Base-by-base conservation (phyloP, 2,329 filamentous ascomycete genomes). In the Epichloe aotearoae region DNA sequence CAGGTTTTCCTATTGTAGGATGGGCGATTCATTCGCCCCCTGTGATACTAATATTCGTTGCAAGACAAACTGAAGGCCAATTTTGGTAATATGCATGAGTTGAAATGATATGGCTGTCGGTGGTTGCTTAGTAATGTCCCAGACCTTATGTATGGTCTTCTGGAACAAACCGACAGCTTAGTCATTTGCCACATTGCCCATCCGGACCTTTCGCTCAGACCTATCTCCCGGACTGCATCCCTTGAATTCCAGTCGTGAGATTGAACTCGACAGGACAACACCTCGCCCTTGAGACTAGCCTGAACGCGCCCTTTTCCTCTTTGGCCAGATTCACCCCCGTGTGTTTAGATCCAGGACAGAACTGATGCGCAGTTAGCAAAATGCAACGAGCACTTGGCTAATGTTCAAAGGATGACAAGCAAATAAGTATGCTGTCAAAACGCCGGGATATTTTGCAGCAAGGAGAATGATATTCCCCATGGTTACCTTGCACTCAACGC, bases 191-290 rank as follows among this genome's bases (percentile, higher is more conserved):
- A 30, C 26, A 7, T 30, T 30, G 26, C 26, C 26, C 26, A 30
- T 10, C 8, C 26, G 26, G 26, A 30, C 8, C 26, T 30, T 30
- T 30, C 26, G 26, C 26, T 10, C 26, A 30, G 8, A 30, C 26
- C 26, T 1, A 26, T 30, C 7, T 30, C 1, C 7, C 26, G 8
- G 20, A 47, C 49, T 30, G 30, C 51, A 50, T 50, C 51, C 51
- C 51, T 52, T 52, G 43, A 47, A 52, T 52, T 52, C 47, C 51
- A 52, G 51, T 50, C 34, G 30, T 20, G 10, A 34, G 19, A 46
- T 41, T 38, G 3, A 38, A 4, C 20, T 43, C 19, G 39, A 43
- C 38, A n/a, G 5, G 37, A 42, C 39, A 15, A 23, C 20, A 19
- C 15, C 8, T 33, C 10, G 15, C n/a, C 43, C 15, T 20, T 14